phyloP scores from a whole-genome alignment of 768 basidiomycete genomes.

The Lyophyllum semitale region DNA sequence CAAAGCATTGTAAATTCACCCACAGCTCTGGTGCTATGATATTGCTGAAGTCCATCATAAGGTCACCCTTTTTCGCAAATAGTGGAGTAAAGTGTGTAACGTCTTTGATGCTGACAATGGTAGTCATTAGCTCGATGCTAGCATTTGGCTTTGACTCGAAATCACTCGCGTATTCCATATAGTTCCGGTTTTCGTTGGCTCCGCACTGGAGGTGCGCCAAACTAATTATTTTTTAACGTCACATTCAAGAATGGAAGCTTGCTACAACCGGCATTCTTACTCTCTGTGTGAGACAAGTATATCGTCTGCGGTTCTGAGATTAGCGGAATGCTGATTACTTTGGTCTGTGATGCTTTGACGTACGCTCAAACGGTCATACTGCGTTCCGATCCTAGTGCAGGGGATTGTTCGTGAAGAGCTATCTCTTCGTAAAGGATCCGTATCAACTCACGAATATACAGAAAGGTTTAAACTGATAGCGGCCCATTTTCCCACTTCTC shows the following conservation, averaged over 20 bases:
- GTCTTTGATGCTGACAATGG: conserved; percentile 47
- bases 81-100: conserved; percentile 60
- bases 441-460: conserved; percentile 42
- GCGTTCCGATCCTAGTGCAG: conserved; percentile 47
- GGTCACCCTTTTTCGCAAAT: conserved; percentile 52
- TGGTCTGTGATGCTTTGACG: conserved; percentile 12
- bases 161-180: conserved; percentile 55
- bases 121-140: neutral
- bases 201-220: conserved; percentile 68
- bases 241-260: neutral
- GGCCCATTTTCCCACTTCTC: conserved; percentile 57
- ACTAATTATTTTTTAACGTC: too few relatives aligned
- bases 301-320: conserved; percentile 30
- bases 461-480: conserved; percentile 61
- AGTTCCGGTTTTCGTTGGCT: conserved; percentile 59
- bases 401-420: neutral
- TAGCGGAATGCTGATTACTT: neutral
- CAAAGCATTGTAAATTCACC: conserved; percentile 25
- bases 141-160: conserved; percentile 8
- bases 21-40: conserved; percentile 42
- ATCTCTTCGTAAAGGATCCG: too few relatives aligned
- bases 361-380: conserved; percentile 55
- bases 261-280: conserved; percentile 35
- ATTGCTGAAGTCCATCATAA: conserved; percentile 66
- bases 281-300: conserved; percentile 60